Base-by-base conservation (phyloP, 1,139 yeast species). In the Lodderomyces theae region DNA sequence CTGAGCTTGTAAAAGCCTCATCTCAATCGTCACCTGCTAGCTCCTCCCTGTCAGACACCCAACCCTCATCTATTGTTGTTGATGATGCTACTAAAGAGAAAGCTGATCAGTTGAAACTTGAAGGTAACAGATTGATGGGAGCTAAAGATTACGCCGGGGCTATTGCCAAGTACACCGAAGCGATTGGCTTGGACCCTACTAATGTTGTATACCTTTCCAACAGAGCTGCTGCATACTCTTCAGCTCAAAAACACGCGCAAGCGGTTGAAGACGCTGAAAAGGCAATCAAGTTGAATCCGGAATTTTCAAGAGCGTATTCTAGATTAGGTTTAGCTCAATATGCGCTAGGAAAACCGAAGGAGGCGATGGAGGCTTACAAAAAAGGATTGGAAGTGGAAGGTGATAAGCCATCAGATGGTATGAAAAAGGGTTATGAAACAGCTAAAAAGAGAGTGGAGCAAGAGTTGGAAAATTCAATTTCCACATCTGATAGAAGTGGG, bases 141-240 rank as follows among this genome's bases (percentile, higher is more conserved):
- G 71, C 72, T 41, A 82, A 75, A 58, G 79, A 88, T 53, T 90
- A 76, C 56, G 69, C 68, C 5, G 72, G 63, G 26, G 97, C 98
- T 11, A 74, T 89, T 45, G 73, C 70, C 19, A 80, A 84, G 52
- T 92, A 92, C 64, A 76, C 95, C 9, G 79, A 77, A 46, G 97
- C 98, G n/a, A 80, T 90, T 48, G 80, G 67, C 24, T 64, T 84
- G 42, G 77, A 82, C 49, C 79, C 88, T 39, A 61, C 74, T 12
- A 89, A 89, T 60, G 90, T 89, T 12, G 86, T 94, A 21, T 94
- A 84, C 65, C 79, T 77, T 48, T 89, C 97, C 26, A 92, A 92
- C 69, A 80, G 99, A 60, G 97, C 99, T 13, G 98, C 99, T 38
- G 98, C 98, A 5, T 81, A 86, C 63, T 86, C 96, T 13, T 87